A percentile compares a stretch with the other conserved stretches of the same genome.
These are phyloP conservation scores for Penicillium sp. DNA, from an alignment of 2,329 filamentous ascomycete species.

Conservation along the genomic window DNA sequence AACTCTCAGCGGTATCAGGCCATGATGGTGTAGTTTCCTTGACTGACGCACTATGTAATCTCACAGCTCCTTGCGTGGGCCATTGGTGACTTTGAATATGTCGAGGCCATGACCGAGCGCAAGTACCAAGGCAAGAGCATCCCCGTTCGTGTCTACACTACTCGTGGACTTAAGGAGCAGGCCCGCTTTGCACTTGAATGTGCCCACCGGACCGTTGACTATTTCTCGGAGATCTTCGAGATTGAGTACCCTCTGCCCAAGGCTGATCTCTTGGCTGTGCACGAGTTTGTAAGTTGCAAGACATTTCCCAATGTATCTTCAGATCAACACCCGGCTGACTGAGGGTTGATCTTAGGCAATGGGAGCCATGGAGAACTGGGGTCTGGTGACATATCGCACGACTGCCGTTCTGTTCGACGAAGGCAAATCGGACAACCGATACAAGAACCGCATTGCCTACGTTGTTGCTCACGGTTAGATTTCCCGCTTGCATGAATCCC, in stretches of 20 bases:
- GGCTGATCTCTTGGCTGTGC: slow-evolving; percentile 86
- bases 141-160: slow-evolving; percentile 95
- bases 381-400: slow-evolving; percentile 92
- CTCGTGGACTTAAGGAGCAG: slow-evolving; percentile 90
- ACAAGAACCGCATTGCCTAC: slow-evolving; percentile 93
- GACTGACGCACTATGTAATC: slow-evolving; percentile 53
- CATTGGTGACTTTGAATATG: slow-evolving; percentile 94
- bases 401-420: slow-evolving; percentile 97
- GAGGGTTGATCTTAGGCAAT: slow-evolving; percentile 48
- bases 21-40: slow-evolving; percentile 35
- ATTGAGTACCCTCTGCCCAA: slow-evolving; percentile 94
- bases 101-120: slow-evolving; percentile 87
- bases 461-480: slow-evolving; percentile 81
- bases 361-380: slow-evolving; percentile 96
- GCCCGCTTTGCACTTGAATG: slow-evolving; percentile 88
- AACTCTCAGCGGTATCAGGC: background rate
- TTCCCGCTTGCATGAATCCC: background rate
- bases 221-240: slow-evolving; percentile 91
- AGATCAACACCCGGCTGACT: slow-evolving; percentile 42
- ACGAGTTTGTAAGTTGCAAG: slow-evolving; percentile 78
- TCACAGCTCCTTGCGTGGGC: slow-evolving; percentile 86
- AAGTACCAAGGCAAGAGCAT: slow-evolving; percentile 90
- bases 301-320: background rate
- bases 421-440: slow-evolving; percentile 84
- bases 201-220: slow-evolving; percentile 91